Evolutionary conservation across 495 filamentous ascomycete species (phyloP).

Genomic region (Xylaria curta): DNA sequence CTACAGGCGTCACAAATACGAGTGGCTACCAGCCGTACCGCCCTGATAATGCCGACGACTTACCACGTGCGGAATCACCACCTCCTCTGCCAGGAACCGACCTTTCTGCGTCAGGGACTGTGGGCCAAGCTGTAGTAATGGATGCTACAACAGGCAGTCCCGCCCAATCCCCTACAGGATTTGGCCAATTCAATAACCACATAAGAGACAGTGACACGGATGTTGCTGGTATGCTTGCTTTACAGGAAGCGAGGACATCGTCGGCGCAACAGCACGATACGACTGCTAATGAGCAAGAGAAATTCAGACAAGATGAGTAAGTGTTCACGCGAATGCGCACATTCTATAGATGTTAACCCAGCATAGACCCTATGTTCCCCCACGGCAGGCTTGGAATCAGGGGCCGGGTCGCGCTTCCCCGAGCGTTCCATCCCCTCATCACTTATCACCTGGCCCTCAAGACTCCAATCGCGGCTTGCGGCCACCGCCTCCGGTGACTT

Average conservation of each 20-base stretch:
- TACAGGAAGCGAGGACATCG: slow-evolving; percentile 64
- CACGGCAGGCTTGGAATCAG: slow-evolving; percentile 65
- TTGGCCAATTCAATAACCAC: slow-evolving; percentile 54
- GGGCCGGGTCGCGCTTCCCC: slow-evolving; percentile 53
- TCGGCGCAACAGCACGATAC: slow-evolving; percentile 47
- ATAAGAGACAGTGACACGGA: slow-evolving; percentile 71
- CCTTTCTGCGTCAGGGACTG: slow-evolving; percentile 37
- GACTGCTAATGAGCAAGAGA: slow-evolving; percentile 66
- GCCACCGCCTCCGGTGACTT: slow-evolving; percentile 41
- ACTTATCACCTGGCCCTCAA: slow-evolving; percentile 43
- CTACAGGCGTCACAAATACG: slow-evolving; percentile 31
- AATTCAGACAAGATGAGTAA: slow-evolving; percentile 78
- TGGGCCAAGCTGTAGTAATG: slow-evolving; percentile 87
- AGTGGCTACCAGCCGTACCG: slow-evolving; percentile 52
- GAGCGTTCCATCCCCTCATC: slow-evolving; percentile 44
- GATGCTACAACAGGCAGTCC: slow-evolving; percentile 67
- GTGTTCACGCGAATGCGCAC: slow-evolving; percentile 37
- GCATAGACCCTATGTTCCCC: slow-evolving; percentile 66
- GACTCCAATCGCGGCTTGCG: slow-evolving; percentile 48
- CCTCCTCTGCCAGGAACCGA: slow-evolving; percentile 67
- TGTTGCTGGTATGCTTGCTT: slow-evolving; percentile 70
- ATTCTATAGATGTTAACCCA: slow-evolving; percentile 22
- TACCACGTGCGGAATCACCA: slow-evolving; percentile 65
- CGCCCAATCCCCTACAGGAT: slow-evolving; percentile 47
- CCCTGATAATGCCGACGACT: slow-evolving; percentile 41